Percentiles rank a stretch among this genome's conserved stretches.
phyloP scores from a whole-genome alignment of 2,329 filamentous ascomycete species.

The Zymoseptoria crescenta region DNA sequence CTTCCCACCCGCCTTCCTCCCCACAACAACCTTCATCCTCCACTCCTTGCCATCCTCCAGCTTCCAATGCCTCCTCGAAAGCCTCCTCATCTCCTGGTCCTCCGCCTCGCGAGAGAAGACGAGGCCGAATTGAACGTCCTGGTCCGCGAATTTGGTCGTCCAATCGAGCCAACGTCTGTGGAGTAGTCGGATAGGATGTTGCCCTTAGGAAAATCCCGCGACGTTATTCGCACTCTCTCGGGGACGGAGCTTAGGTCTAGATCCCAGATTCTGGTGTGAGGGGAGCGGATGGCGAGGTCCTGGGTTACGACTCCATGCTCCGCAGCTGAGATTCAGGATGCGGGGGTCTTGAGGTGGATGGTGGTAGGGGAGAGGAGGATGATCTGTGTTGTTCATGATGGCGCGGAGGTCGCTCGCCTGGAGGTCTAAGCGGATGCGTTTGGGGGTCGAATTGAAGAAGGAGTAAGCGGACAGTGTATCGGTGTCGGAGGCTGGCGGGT shows the following conservation, averaged over 20 bases:
- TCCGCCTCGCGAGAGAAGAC: no score
- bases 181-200: slow-evolving; percentile 6
- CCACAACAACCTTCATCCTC: slow-evolving; percentile 7
- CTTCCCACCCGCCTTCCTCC: neutral
- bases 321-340: neutral
- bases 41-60: slow-evolving; percentile 9
- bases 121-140: no score
- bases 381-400: slow-evolving; percentile 19
- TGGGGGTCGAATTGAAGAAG: slow-evolving; percentile 12
- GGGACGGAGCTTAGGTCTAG: slow-evolving; percentile 26
- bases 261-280: slow-evolving; percentile 27
- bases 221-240: slow-evolving; percentile 14
- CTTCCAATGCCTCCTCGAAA: slow-evolving; percentile 2
- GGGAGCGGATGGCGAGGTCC: slow-evolving; percentile 10
- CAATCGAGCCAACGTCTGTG: neutral
- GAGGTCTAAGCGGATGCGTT: slow-evolving; percentile 16
- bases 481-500: slow-evolving; percentile 4
- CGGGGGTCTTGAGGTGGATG: neutral
- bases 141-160: no score
- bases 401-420: slow-evolving; percentile 14
- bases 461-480: slow-evolving; percentile 9
- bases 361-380: slow-evolving; percentile 11
- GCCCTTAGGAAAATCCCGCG: slow-evolving; percentile 7
- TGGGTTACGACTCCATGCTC: slow-evolving; percentile 28
- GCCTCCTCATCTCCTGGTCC: slow-evolving; percentile 6